Conservation (phyloP, 78 protist genomes). For the Dictyostelium firmibasis region DNA sequence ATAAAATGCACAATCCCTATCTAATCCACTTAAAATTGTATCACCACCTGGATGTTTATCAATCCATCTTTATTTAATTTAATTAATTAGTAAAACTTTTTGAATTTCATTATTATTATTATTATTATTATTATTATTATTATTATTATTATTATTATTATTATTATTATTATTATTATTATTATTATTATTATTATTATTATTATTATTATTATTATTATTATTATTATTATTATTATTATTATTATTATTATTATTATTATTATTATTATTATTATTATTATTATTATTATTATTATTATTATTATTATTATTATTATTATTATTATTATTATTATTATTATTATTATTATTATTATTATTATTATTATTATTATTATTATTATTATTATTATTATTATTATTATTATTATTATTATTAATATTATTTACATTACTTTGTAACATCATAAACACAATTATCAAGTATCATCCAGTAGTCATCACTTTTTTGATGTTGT, state of each 20-base stretch:
- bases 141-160: not conserved
- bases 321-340: not conserved
- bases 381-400: not conserved
- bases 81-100: too few species aligned
- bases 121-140: not conserved
- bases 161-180: not conserved
- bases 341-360: too few species aligned
- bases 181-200: not conserved
- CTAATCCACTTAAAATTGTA: not conserved
- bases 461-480: constrained; percentile 8
- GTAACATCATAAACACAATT: constrained; percentile 44
- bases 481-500: constrained; percentile 1
- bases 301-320: not conserved
- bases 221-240: not conserved
- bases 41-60: constrained; percentile 48
- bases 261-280: not conserved
- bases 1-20: constrained; percentile 23
- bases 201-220: not conserved
- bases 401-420: not conserved
- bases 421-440: not conserved
- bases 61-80: not conserved
- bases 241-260: not conserved
- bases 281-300: not conserved
- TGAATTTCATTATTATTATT: too few species aligned
- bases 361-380: too few species aligned